Evolutionary conservation across 2,329 filamentous ascomycete genomes (phyloP).

Genomic region (Colletotrichum tamarilloi): DNA sequence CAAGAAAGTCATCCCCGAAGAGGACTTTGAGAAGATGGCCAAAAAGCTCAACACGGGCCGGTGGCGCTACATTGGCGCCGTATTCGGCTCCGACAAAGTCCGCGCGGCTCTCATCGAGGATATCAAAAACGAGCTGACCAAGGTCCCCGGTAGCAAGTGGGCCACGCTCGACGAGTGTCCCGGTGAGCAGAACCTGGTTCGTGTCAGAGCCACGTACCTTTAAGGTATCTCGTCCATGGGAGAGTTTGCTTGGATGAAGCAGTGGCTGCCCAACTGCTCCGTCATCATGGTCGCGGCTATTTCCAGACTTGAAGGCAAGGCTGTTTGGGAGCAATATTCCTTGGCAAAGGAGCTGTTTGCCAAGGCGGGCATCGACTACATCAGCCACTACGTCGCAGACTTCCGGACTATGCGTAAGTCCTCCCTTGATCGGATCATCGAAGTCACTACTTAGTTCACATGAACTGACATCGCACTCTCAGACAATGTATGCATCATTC

Average conservation of each 20-base stretch:
- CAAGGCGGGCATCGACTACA: constrained; percentile 28
- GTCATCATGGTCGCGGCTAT: constrained; percentile 26
- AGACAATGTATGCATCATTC: constrained; percentile 62
- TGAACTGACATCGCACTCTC: too few species aligned
- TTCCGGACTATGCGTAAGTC: constrained; percentile 30
- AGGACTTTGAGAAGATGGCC: constrained; percentile 27
- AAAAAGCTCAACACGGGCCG: constrained; percentile 27
- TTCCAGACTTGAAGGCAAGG: constrained; percentile 12
- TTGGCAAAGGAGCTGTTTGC: constrained; percentile 15
- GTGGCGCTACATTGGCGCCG: constrained; percentile 28
- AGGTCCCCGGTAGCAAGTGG: constrained; percentile 26
- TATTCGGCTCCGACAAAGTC: constrained; percentile 24
- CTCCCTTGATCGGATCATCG: too few species aligned
- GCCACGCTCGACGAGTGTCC: constrained; percentile 24
- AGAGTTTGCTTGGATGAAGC: constrained; percentile 28
- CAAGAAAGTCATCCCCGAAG: constrained; percentile 14
- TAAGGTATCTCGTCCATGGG: constrained; percentile 30
- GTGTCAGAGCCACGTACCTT: constrained; percentile 18
- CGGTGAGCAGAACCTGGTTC: constrained; percentile 19
- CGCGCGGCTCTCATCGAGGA: constrained; percentile 26
- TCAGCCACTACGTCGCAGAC: constrained; percentile 26
- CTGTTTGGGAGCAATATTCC: constrained; percentile 26
- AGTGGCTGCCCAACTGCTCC: constrained; percentile 28
- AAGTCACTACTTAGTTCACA: too few species aligned
- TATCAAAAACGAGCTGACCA: constrained; percentile 17